These are phyloP conservation scores for Didymosphaeria variabile DNA, from an alignment of 2,329 filamentous ascomycete species.

Conservation along the genomic window DNA sequence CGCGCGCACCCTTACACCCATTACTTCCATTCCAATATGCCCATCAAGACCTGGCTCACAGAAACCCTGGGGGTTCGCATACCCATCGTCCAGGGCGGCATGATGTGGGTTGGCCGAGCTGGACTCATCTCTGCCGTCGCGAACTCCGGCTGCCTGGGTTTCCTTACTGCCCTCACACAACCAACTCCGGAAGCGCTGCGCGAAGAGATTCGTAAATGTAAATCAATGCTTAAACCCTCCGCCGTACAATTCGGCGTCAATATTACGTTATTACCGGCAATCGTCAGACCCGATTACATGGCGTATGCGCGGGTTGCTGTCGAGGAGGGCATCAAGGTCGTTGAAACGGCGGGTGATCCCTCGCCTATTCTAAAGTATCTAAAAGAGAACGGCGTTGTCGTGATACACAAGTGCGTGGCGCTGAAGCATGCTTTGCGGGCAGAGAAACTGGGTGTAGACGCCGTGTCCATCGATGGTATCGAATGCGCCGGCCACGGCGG, in stretches of 20 bases:
- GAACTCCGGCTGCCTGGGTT: constrained; percentile 62
- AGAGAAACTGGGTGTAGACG: constrained; percentile 37
- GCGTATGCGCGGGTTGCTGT: constrained; percentile 36
- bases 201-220: constrained; percentile 33
- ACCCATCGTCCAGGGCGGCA: constrained; percentile 45
- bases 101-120: constrained; percentile 66
- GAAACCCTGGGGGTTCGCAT: constrained; percentile 33
- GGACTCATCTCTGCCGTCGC: constrained; percentile 63
- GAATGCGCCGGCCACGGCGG: constrained; percentile 57
- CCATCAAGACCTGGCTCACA: constrained; percentile 42
- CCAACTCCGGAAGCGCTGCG: constrained; percentile 38
- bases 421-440: constrained; percentile 37
- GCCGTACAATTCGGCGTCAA: constrained; percentile 55
- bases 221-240: constrained; percentile 30
- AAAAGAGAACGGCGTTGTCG: constrained; percentile 35
- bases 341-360: constrained; percentile 40
- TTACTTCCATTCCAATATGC: constrained; percentile 23
- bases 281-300: constrained; percentile 39
- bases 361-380: constrained; percentile 36
- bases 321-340: constrained; percentile 38
- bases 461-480: constrained; percentile 38
- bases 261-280: constrained; percentile 38
- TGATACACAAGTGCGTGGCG: constrained; percentile 40
- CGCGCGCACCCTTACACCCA: not conserved
- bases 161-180: constrained; percentile 58